Base-by-base conservation (phyloP, 441 rosid species). In the Isatis lusitanica region DNA sequence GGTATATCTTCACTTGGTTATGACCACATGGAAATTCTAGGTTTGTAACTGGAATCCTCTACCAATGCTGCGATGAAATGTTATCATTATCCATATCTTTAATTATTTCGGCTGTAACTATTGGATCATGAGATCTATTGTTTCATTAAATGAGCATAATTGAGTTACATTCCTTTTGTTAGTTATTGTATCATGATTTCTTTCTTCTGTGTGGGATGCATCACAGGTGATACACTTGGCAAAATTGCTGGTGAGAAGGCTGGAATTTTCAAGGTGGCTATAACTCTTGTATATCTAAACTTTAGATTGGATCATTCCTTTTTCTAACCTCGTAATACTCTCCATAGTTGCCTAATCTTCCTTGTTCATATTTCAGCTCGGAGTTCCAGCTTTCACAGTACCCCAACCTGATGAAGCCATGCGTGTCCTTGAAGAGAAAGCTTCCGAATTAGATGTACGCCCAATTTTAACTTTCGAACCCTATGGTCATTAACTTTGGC, bases 11-110 rank as follows among this genome's bases (percentile, higher is more conserved):
- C 98, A 70, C 96, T 95, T 44, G 99, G 99, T 74, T 95, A 86
- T 78, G 99, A 95, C 75, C 99, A 95, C 88, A 95, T 91, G 99
- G 99, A 92, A 80, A 95, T 95, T 82, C 93, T 95, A 68, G 99
- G 99, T 95, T 85, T 81, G 98, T 92, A 31, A 70, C 24, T 63
- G 15, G 31, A 55, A 69, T 36, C 53, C 15, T 73, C 50, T 73
- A 53, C 68, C n/a, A 60, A 17, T 66, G 48, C 9, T 59, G 53
- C 53, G 63, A 17, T 47, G 24, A 62, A 48, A 15, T 15, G 18
- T 56, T n/a, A 47, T 36, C 4, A n/a, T 21, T 70, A 16, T 50
- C 48, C 47, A 30, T 47, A 33, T 15, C 59, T 66, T 61, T 39
- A 38, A 15, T 40, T 39, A 6, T 56, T 33, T 31, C 7, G 8